These are phyloP conservation scores for Metschnikowia amazonensis DNA, from an alignment of 805 yeast genomes.

Conservation along the genomic window DNA sequence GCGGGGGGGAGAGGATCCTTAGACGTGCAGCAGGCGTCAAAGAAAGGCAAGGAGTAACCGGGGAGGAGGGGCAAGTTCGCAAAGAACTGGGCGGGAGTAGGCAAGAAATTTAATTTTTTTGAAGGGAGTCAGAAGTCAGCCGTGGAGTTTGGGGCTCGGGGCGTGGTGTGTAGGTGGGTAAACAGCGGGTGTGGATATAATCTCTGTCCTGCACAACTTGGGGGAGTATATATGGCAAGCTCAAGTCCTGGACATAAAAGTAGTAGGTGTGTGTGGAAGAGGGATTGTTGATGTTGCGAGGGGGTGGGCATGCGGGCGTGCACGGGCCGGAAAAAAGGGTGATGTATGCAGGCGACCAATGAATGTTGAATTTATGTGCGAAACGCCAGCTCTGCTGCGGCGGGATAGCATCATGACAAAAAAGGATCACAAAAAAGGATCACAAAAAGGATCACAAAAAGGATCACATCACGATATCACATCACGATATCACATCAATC, in stretches of 20 bases:
- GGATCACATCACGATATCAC: too few species aligned
- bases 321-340: slow-evolving; percentile 7
- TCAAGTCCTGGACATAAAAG: slow-evolving; percentile 23
- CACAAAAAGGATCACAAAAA: too few species aligned
- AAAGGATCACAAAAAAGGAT: too few species aligned
- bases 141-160: neutral
- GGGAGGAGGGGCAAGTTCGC: slow-evolving; percentile 2
- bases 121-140: neutral
- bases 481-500: too few species aligned
- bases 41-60: neutral
- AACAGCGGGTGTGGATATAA: slow-evolving; percentile 21
- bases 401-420: too few species aligned
- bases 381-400: too few species aligned
- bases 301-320: slow-evolving; percentile 18
- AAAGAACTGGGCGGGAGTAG: neutral
- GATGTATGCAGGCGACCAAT: slow-evolving; percentile 15
- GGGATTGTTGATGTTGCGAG: slow-evolving; percentile 18
- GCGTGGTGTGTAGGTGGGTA: slow-evolving; percentile 6
- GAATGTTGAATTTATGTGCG: too few species aligned
- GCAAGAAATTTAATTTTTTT: neutral
- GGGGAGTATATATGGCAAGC: slow-evolving; percentile 8
- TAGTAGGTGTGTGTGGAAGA: slow-evolving; percentile 22
- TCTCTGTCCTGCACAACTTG: slow-evolving; percentile 20
- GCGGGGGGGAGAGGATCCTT: neutral
- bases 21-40: slow-evolving; percentile 1